These are phyloP conservation scores for Vaccinium macrocarpon DNA, from an alignment of 148 eudicot species.

Conservation along the genomic window DNA sequence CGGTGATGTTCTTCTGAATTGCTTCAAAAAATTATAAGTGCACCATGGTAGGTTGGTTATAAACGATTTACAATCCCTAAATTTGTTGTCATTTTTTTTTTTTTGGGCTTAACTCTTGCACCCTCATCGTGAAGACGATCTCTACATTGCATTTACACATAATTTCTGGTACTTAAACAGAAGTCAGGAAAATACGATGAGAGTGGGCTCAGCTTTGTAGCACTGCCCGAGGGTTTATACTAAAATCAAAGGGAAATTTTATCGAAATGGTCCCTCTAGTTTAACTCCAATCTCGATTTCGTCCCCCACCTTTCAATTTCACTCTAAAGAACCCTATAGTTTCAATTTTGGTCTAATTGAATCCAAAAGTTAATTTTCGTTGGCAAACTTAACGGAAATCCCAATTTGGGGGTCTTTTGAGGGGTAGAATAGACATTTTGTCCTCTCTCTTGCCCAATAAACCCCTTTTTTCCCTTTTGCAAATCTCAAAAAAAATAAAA, in stretches of 20 bases:
- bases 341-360: too few species aligned
- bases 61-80: not conserved
- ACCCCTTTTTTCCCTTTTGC: too few species aligned
- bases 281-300: too few species aligned
- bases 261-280: too few species aligned
- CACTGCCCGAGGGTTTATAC: not conserved
- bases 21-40: not conserved
- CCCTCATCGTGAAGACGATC: not conserved
- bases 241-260: not conserved
- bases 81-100: not conserved
- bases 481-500: too few species aligned
- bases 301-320: too few species aligned
- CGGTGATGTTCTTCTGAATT: not conserved
- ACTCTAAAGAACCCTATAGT: too few species aligned
- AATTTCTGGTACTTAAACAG: not conserved
- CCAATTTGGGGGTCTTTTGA: too few species aligned
- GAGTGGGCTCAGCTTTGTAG: not conserved
- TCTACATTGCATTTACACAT: not conserved
- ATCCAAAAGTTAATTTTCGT: too few species aligned
- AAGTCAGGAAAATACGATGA: not conserved
- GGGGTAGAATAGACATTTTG: too few species aligned
- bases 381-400: too few species aligned
- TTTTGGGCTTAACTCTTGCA: not conserved
- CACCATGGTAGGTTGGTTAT: not conserved
- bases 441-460: too few species aligned